Percentiles rank a stretch among this genome's conserved stretches.
phyloP scores from a whole-genome alignment of 306 rosid genomes.

The Ziziphus jujuba region DNA sequence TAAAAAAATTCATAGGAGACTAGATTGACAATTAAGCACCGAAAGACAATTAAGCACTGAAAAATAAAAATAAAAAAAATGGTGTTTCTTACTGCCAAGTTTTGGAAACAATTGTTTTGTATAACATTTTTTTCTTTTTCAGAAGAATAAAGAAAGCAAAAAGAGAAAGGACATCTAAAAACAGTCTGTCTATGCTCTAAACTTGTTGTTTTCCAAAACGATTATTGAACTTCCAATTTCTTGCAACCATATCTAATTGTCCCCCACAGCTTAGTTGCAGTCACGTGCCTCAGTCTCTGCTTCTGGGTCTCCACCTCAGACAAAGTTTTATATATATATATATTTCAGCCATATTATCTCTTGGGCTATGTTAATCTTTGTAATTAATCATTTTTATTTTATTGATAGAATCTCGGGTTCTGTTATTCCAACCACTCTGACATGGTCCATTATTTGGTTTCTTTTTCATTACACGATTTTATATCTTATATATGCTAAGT shows the following conservation, averaged over 20 bases:
- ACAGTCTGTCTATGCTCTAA: background rate
- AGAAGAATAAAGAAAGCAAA: background rate
- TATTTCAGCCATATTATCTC: background rate
- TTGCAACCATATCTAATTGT: background rate
- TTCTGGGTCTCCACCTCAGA: background rate
- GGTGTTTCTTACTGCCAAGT: no score
- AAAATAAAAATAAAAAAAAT: no score
- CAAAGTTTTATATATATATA: constrained; percentile 5
- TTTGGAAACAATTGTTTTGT: no score
- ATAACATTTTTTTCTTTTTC: background rate
- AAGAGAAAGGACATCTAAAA: constrained; percentile 1
- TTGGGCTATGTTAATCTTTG: background rate
- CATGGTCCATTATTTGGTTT: constrained; percentile 3
- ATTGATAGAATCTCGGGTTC: constrained; percentile 3
- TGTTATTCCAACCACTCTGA: constrained; percentile 12
- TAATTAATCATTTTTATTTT: constrained; percentile 4
- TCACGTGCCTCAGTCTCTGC: constrained; percentile 12
- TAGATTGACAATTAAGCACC: no score
- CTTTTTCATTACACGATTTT: background rate
- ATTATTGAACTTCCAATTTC: constrained; percentile 3
- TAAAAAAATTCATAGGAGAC: no score
- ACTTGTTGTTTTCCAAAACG: background rate
- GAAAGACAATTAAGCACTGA: no score
- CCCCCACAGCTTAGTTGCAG: constrained; percentile 5
- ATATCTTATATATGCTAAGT: no score